Percentiles rank a stretch among this genome's conserved stretches.
Evolutionary conservation across 179 eudicot species (phyloP).

Genomic region (Heliamphora pulchella): DNA sequence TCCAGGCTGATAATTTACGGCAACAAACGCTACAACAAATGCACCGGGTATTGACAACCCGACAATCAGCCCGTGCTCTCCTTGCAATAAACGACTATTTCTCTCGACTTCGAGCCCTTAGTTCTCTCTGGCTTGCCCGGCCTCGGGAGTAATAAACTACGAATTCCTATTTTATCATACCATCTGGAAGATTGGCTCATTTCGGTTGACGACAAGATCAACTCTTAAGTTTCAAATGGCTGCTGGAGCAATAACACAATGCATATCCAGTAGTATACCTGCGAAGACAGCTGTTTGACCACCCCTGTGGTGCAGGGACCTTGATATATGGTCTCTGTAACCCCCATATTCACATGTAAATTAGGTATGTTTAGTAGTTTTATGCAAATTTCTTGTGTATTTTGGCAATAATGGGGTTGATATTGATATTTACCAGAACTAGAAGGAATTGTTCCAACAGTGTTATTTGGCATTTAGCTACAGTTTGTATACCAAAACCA

Average conservation of each 20-base stretch:
- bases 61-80: conserved; percentile 91
- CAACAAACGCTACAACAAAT: conserved; percentile 85
- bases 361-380: background rate
- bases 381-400: background rate
- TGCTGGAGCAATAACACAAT: conserved; percentile 6
- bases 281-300: background rate
- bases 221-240: background rate
- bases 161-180: background rate
- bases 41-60: conserved; percentile 78
- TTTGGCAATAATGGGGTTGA: background rate
- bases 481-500: conserved; percentile 7
- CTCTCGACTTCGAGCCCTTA: conserved; percentile 84
- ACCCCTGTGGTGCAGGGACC: background rate
- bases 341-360: conserved; percentile 9
- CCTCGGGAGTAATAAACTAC: conserved; percentile 50
- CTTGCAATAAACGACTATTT: conserved; percentile 77
- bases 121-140: conserved; percentile 92
- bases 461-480: background rate
- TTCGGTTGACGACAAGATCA: background rate
- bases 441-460: conserved; percentile 2
- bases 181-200: background rate
- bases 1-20: conserved; percentile 83
- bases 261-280: background rate
- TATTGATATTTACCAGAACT: conserved; percentile 10
- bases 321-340: background rate